phyloP scores from a whole-genome alignment of 106 monocot genomes.

The Acanthochlamys bracteata region DNA sequence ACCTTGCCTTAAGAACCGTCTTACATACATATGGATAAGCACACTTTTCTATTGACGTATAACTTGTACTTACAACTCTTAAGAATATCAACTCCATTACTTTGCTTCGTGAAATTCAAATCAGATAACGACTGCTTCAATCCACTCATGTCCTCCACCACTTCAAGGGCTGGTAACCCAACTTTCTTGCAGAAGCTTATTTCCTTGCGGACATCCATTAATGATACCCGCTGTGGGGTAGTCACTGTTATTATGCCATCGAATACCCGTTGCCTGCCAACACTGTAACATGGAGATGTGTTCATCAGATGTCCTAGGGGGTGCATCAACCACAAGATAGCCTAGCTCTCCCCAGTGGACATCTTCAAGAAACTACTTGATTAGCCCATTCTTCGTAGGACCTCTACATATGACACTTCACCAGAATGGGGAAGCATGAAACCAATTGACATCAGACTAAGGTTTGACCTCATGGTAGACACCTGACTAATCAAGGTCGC shows the following conservation, averaged over 20 bases:
- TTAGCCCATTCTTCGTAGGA: slow-evolving; percentile 82
- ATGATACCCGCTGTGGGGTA: slow-evolving; percentile 84
- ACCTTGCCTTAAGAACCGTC: too few species aligned
- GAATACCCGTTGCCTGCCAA: slow-evolving; percentile 60
- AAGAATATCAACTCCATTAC: too few species aligned
- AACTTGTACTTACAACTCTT: too few species aligned
- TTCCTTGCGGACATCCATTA: slow-evolving; percentile 91
- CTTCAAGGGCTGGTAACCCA: slow-evolving; percentile 63
- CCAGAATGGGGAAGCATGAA: slow-evolving; percentile 90
- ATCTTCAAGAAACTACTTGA: slow-evolving; percentile 89
- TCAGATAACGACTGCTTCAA: slow-evolving; percentile 48
- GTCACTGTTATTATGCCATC: slow-evolving; percentile 86
- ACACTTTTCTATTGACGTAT: too few species aligned
- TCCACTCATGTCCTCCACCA: slow-evolving; percentile 96
- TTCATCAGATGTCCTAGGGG: slow-evolving; percentile 89
- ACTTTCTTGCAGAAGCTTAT: slow-evolving; percentile 92
- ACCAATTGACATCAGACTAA: slow-evolving; percentile 93
- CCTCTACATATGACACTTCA: slow-evolving; percentile 92
- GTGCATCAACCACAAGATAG: slow-evolving; percentile 88
- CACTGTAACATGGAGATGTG: slow-evolving; percentile 84
- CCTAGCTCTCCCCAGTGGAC: slow-evolving; percentile 93
- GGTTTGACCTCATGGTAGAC: slow-evolving; percentile 72
- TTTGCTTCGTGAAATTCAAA: slow-evolving; percentile 40
- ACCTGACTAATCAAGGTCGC: slow-evolving; percentile 90
- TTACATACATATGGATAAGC: too few species aligned